A percentile compares a stretch with the other conserved stretches of the same genome.
Conservation (phyloP, 2,329 filamentous ascomycete species). For the Didymella lethalis region DNA sequence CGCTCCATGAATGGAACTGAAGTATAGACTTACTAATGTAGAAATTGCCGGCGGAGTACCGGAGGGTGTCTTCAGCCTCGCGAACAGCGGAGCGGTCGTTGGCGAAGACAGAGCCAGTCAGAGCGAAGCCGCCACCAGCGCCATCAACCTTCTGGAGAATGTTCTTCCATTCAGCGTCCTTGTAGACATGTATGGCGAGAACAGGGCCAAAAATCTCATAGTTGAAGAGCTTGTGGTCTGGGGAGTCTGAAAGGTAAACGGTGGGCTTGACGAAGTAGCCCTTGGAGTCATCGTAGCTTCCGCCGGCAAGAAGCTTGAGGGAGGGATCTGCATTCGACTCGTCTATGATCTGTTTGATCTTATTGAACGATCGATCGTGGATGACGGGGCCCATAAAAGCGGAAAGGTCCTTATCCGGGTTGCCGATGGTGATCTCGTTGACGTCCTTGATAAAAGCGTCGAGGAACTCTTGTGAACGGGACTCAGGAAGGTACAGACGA, state of each 20-base stretch:
- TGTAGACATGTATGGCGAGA: slow-evolving; percentile 77
- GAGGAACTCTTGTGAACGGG: slow-evolving; percentile 74
- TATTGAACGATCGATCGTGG: slow-evolving; percentile 79
- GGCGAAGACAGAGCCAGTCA: slow-evolving; percentile 79
- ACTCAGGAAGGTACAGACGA: slow-evolving; percentile 77
- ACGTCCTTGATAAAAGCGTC: slow-evolving; percentile 70
- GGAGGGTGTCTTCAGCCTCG: slow-evolving; percentile 72
- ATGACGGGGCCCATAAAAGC: slow-evolving; percentile 89
- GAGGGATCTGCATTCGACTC: slow-evolving; percentile 75
- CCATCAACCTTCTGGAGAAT: slow-evolving; percentile 66
- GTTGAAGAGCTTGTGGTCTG: slow-evolving; percentile 74
- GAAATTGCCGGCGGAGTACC: slow-evolving; percentile 80
- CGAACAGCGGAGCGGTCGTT: slow-evolving; percentile 70
- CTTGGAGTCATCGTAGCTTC: slow-evolving; percentile 75
- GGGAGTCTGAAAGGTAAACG: slow-evolving; percentile 75
- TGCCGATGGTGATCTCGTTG: slow-evolving; percentile 72
- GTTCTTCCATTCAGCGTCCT: slow-evolving; percentile 64
- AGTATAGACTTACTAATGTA: slow-evolving; percentile 67
- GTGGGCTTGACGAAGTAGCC: slow-evolving; percentile 86
- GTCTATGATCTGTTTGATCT: slow-evolving; percentile 77
- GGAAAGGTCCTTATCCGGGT: slow-evolving; percentile 67
- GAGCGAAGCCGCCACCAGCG: slow-evolving; percentile 73
- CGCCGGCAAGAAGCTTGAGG: slow-evolving; percentile 75
- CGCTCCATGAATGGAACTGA: background rate
- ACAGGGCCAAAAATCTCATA: slow-evolving; percentile 84